These are phyloP conservation scores for Solanum corneliomulleri DNA, from an alignment of 257 asterid species.

Conservation along the genomic window DNA sequence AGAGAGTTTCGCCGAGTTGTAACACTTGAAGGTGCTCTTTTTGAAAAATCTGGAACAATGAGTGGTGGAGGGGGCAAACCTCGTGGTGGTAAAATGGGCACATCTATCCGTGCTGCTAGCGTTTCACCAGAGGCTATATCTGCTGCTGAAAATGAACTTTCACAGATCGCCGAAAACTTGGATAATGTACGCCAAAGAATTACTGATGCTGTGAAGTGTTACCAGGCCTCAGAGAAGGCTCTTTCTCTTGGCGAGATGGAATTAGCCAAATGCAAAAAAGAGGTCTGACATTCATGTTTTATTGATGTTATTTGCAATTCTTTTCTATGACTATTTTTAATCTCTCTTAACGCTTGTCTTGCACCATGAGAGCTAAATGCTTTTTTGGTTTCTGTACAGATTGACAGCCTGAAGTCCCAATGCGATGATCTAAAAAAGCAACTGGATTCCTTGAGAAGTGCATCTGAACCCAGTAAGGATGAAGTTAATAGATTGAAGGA, in stretches of 20 bases:
- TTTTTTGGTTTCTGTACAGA: conserved; percentile 21
- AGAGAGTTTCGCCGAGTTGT: conserved; percentile 80
- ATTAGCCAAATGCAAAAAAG: conserved; percentile 69
- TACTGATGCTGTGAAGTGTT: conserved; percentile 44
- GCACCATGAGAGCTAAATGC: background rate
- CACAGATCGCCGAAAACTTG: conserved; percentile 48
- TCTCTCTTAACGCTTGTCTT: background rate
- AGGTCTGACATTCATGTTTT: conserved; percentile 34
- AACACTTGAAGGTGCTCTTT: conserved; percentile 85
- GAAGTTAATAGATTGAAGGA: conserved; percentile 62
- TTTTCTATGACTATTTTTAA: background rate
- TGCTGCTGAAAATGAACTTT: conserved; percentile 67
- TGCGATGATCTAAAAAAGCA: conserved; percentile 61
- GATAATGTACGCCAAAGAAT: conserved; percentile 33
- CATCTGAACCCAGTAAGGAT: conserved; percentile 55
- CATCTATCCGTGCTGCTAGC: conserved; percentile 67
- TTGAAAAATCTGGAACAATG: conserved; percentile 95
- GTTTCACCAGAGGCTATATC: conserved; percentile 71
- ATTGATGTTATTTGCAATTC: background rate
- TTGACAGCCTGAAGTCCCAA: conserved; percentile 60
- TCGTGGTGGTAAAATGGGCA: conserved; percentile 96
- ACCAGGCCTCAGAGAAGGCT: conserved; percentile 55
- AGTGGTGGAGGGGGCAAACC: conserved; percentile 91
- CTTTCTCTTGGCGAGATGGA: conserved; percentile 69
- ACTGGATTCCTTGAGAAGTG: conserved; percentile 52